Evolutionary conservation across 495 filamentous ascomycete species (phyloP).

Genomic region (Viridothelium virens): DNA sequence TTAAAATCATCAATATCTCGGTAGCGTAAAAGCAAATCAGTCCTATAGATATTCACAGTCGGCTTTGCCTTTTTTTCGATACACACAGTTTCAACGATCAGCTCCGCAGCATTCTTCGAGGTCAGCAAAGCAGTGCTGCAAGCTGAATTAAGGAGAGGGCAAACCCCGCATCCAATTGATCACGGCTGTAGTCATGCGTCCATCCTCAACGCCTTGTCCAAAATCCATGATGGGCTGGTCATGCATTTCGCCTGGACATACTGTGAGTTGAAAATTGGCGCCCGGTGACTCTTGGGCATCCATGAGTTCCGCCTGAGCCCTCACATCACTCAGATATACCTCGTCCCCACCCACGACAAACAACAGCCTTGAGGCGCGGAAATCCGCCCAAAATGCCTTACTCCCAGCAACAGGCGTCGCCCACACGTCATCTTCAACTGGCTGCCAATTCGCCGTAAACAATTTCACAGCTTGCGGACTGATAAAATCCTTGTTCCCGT

Average conservation of each 20-base stretch:
- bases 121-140: neutral
- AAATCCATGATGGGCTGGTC: conserved; percentile 5
- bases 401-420: neutral
- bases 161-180: neutral
- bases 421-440: neutral
- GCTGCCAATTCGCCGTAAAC: conserved; percentile 7
- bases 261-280: neutral
- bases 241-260: conserved; percentile 8
- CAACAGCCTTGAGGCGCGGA: neutral
- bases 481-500: neutral
- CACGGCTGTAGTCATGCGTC: neutral
- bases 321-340: neutral
- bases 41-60: too few relatives aligned
- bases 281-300: neutral
- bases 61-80: too few relatives aligned
- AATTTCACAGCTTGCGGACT: neutral
- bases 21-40: conserved; percentile 26
- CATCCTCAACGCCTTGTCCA: conserved; percentile 1
- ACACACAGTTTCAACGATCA: too few relatives aligned
- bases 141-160: neutral
- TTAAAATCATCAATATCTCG: conserved; percentile 92
- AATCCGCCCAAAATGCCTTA: neutral
- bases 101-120: too few relatives aligned
- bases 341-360: conserved; percentile 1
- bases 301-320: neutral